Evolutionary conservation across 352 stramenopile species (phyloP), one percentile per base, ranked within the genome.

Genomic region (Phytophthora constricta): DNA sequence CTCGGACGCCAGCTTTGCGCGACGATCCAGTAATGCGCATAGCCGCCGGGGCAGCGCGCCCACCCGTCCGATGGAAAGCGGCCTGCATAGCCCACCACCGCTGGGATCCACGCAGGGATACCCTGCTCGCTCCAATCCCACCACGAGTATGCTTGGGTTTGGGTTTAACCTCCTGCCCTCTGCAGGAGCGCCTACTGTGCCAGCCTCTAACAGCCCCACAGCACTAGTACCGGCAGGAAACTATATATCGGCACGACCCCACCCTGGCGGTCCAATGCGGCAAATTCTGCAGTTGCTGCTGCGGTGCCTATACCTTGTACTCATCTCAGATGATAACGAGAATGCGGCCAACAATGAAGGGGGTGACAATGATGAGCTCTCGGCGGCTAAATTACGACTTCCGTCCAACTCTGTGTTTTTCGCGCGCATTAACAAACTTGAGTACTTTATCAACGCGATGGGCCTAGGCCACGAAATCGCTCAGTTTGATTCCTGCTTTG

Each of bases 371-470:
- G 72, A 72, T 51, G 69, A 78, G 46, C 31, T 74, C 9, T 56
- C 74, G 5, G 65, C 62, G 0, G 58, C 67, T 8, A 68, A 87
- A 53, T 67, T 86, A 31, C 76, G 68, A 14, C 61, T 87, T 67
- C 75, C 78, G 49, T 72, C 61, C 34, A 83, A 88, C 47, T 84
- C 76, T 17, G 77, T 91, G 14, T 95, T 93, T 71, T 84, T 90
- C 37, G 75, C 81, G 17, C 81, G 80, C 11, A 85, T 95, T 46
- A 91, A 91, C 70, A 93, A 93, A 62, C 72, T 95, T 3, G 87
- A 93, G 62, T 93, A 95, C 64, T 95, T 93, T 62, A 82, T 93
- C 25, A 88, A 95, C 46, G 77, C 82, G 0, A 90, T 95, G 82
- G 80, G 82, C 8, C 67, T 95, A 14, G 84, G 82, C 3, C 81